Percentiles rank a stretch among this genome's conserved stretches.
Conservation (phyloP, 148 eudicot species). For the Beta vulgaris region DNA sequence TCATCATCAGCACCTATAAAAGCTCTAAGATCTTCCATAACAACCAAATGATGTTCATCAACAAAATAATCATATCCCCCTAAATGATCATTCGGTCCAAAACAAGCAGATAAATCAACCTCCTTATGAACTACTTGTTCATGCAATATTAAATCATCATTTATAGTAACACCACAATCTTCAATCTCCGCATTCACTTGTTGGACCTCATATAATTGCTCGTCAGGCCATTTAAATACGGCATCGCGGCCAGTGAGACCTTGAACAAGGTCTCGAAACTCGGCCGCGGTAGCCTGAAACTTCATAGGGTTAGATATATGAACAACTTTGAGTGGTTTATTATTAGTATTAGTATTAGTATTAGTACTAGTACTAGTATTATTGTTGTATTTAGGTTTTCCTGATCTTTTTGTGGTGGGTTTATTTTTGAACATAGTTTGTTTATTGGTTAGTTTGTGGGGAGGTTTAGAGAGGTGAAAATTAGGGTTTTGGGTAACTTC, state of each 20-base stretch:
- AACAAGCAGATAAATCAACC: background rate
- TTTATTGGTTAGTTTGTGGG: slow-evolving; percentile 15
- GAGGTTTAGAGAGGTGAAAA: background rate
- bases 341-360: background rate
- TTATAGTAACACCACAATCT: background rate
- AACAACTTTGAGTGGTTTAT: slow-evolving; percentile 45
- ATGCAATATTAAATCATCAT: background rate
- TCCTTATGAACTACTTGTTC: background rate
- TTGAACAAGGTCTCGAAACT: slow-evolving; percentile 51
- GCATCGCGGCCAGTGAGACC: slow-evolving; percentile 53
- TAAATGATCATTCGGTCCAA: background rate
- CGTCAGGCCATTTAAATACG: slow-evolving; percentile 8
- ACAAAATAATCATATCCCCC: slow-evolving; percentile 14
- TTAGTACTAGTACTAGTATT: background rate
- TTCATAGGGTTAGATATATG: slow-evolving; percentile 60
- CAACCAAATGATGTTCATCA: background rate
- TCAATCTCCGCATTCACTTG: background rate
- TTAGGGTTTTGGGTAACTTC: slow-evolving; percentile 25
- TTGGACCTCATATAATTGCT: background rate
- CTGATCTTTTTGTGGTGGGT: slow-evolving; percentile 27
- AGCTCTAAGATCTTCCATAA: slow-evolving; percentile 17
- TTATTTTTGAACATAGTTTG: slow-evolving; percentile 8
- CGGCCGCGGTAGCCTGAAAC: slow-evolving; percentile 38
- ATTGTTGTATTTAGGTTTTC: background rate
- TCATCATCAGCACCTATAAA: background rate